Percentiles rank a stretch among this genome's conserved stretches.
Conservation (phyloP, 768 basidiomycete species). For the Amanita pseudoporphyria region DNA sequence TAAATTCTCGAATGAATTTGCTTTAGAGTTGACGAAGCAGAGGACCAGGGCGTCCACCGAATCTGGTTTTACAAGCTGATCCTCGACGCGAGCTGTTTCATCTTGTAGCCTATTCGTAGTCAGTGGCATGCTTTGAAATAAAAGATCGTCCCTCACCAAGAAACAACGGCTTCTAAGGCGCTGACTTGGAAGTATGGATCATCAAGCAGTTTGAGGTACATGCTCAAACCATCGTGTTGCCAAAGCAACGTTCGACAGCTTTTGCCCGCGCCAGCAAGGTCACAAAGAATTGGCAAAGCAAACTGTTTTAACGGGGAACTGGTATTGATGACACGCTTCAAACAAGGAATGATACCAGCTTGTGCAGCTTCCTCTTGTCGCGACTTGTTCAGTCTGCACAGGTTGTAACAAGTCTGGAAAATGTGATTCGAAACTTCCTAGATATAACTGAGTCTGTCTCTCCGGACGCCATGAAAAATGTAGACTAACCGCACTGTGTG, state of each 20-base stretch:
- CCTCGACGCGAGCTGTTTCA: constrained; percentile 90
- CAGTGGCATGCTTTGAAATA: neutral
- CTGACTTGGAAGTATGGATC: constrained; percentile 92
- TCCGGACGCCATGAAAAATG: neutral
- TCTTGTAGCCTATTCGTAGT: constrained; percentile 69
- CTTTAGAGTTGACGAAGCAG: constrained; percentile 79
- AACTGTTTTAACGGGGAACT: constrained; percentile 95
- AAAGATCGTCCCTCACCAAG: constrained; percentile 52
- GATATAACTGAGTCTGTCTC: neutral
- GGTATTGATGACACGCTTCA: constrained; percentile 81
- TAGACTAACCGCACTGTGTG: constrained; percentile 65
- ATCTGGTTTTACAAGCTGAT: constrained; percentile 61
- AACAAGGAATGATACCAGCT: constrained; percentile 86
- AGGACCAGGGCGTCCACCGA: constrained; percentile 61
- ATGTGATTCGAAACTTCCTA: constrained; percentile 97
- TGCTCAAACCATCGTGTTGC: constrained; percentile 83
- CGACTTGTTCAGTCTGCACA: constrained; percentile 89
- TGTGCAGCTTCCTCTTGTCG: constrained; percentile 97
- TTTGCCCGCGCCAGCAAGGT: constrained; percentile 92
- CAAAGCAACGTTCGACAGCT: constrained; percentile 82
- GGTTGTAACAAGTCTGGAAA: constrained; percentile 95
- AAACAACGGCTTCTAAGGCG: constrained; percentile 81
- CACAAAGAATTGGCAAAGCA: constrained; percentile 92
- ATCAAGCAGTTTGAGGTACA: constrained; percentile 71
- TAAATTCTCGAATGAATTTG: constrained; percentile 86